Evolutionary conservation across 805 yeast genomes (phyloP), one percentile per base, ranked within the genome.

Genomic region (Lipomyces chichibuensis): DNA sequence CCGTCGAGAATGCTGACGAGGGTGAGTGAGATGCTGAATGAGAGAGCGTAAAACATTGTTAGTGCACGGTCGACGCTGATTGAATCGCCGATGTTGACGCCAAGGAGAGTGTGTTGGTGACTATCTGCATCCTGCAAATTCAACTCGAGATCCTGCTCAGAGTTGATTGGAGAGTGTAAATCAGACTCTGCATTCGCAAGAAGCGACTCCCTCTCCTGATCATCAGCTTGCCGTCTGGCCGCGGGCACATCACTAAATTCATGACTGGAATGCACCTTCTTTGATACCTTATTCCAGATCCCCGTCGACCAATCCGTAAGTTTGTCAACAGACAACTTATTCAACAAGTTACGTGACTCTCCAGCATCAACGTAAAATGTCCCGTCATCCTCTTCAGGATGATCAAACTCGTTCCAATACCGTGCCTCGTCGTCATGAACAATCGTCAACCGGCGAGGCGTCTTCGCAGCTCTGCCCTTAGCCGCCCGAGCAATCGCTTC

Each of bases 401-500:
- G 81, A 72, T 87, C 90, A 74, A 87, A 87, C 76, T 87, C 90
- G 73, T 87, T 87, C 90, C 90, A 87, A 74, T 87, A 87, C 57
- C 88, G 75, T 53, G 76, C 71, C 39, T 75, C 69, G 23, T 57
- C 60, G 52, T 20, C 37, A 17, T 29, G 65, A 14, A 62, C 64
- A 59, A 62, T 58, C n/a, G 43, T 32, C 51, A 65, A 29, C 8
- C 57, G 53, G 23, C 71, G 64, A 1, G 58, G 35, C 29, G 54
- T 27, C 29, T 46, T 32, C 32, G n/a, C 32, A 29, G 23, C 46
- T 39, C n/a, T 27, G 46, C 14, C 25, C 46, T 70, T 68, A 59
- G 59, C 37, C 39, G n/a, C 51, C 23, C 32, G 8, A 71, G 23
- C 46, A 35, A 8, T 63, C 57, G 35, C 53, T 39, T 25, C 68